These are phyloP conservation scores for Penicillium chermesinum DNA, from an alignment of 495 filamentous ascomycete species.

Conservation along the genomic window DNA sequence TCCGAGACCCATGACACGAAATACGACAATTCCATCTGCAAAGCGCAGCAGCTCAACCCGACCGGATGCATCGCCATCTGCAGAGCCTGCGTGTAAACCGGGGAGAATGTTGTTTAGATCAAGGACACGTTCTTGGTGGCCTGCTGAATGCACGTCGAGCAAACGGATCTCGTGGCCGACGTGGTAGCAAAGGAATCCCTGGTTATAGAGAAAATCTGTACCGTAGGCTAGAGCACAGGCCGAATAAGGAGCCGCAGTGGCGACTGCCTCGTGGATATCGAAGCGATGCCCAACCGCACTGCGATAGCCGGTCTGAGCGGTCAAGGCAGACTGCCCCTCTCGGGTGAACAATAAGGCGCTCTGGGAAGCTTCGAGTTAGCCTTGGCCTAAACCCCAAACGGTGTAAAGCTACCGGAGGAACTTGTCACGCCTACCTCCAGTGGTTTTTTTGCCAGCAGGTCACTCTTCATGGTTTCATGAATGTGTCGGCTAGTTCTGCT, in stretches of 20 bases:
- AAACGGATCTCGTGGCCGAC: constrained; percentile 55
- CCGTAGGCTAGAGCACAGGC: constrained; percentile 56
- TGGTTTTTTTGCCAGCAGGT: no score
- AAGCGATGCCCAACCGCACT: constrained; percentile 54
- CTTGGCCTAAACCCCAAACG: background rate
- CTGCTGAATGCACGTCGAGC: constrained; percentile 52
- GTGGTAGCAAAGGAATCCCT: constrained; percentile 61
- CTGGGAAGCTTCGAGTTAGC: constrained; percentile 30
- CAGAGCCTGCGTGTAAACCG: constrained; percentile 22
- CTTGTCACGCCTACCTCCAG: no score
- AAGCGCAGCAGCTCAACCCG: constrained; percentile 59
- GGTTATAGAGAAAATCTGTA: constrained; percentile 56
- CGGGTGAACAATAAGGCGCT: constrained; percentile 49
- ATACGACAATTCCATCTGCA: constrained; percentile 55
- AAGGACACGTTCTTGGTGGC: constrained; percentile 52
- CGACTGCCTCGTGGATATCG: constrained; percentile 57
- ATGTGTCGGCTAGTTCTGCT: no score
- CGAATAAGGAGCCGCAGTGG: constrained; percentile 58
- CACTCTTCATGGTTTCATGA: no score
- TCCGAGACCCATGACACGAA: constrained; percentile 34
- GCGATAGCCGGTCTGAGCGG: constrained; percentile 38
- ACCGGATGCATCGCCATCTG: constrained; percentile 26
- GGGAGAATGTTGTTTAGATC: constrained; percentile 47
- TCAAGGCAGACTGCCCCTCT: constrained; percentile 51
- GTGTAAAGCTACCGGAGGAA: no score